These are phyloP conservation scores for Zymoseptoria ardabiliae DNA, from an alignment of 2,329 filamentous ascomycete species.

Conservation along the genomic window DNA sequence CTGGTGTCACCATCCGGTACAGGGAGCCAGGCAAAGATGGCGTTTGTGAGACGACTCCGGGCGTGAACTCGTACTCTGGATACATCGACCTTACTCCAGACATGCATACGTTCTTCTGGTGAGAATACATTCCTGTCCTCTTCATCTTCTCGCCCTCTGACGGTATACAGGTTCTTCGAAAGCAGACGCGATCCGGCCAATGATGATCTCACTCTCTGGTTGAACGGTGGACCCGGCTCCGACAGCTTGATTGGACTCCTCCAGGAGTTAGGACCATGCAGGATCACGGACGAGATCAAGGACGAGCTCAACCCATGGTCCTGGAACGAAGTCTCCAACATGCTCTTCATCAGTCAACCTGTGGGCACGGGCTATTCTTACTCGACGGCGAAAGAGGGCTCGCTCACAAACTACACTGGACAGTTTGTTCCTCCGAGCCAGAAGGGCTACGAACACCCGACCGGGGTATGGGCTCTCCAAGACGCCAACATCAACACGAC, in stretches of 20 bases:
- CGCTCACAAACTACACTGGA: slow-evolving; percentile 31
- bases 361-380: slow-evolving; percentile 53
- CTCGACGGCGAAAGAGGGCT: slow-evolving; percentile 21
- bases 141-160: slow-evolving; percentile 50
- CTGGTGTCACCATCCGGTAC: slow-evolving; percentile 24
- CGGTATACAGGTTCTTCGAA: slow-evolving; percentile 52
- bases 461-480: neutral
- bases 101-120: slow-evolving; percentile 20
- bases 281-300: slow-evolving; percentile 34
- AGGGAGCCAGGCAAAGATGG: slow-evolving; percentile 32
- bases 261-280: slow-evolving; percentile 39
- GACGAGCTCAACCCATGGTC: slow-evolving; percentile 46
- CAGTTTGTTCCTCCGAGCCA: slow-evolving; percentile 38
- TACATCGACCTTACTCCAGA: slow-evolving; percentile 23
- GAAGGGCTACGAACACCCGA: slow-evolving; percentile 1
- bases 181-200: slow-evolving; percentile 44
- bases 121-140: neutral
- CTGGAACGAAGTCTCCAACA: slow-evolving; percentile 52
- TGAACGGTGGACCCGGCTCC: slow-evolving; percentile 53
- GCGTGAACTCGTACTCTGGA: slow-evolving; percentile 43
- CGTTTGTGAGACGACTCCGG: slow-evolving; percentile 44
- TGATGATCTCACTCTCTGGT: slow-evolving; percentile 54
- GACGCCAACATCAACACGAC: slow-evolving; percentile 41
- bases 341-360: slow-evolving; percentile 56
- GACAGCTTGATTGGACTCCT: slow-evolving; percentile 54